Evolutionary conservation across 2,329 filamentous ascomycete genomes (phyloP), one percentile per base, ranked within the genome.

Genomic region (Aspergillus ruber): DNA sequence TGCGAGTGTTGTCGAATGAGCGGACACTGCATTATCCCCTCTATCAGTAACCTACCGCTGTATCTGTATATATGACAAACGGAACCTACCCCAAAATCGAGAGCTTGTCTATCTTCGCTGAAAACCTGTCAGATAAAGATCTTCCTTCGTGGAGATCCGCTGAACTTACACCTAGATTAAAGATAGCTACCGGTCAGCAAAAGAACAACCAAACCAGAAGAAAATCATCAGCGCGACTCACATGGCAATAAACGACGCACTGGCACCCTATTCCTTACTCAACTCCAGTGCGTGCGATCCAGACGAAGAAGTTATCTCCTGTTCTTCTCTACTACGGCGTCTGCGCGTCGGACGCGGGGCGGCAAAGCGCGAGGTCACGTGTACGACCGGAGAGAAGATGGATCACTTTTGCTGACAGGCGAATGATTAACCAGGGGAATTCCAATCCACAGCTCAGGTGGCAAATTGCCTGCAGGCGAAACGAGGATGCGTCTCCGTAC

Each of bases 51-150:
- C 41, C 21, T 46, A 43, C 49, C 38, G 44, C 35, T 17, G 15
- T 27, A 47, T 9, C 25, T 18, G 32, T 39, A 50, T 13, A 23
- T 20, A 44, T 43, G 45, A 32, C 25, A 45, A 7, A 41, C 2
- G 15, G 7, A 42, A 6, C 62, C 54, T 70, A 82, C 79, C 90
- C 91, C 64, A 83, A 74, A 53, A 97, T 93, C 56, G 85, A 87
- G 58, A 96, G 81, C 65, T 90, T 94, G 64, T 95, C 88, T 59
- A 97, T 90, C 67, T 83, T 86, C 56, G 90, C 88, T 88, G 17
- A 39, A 18, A 8, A 36, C 4, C 2, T 3, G 36, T 39, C 36
- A 43, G 25, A 44, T 21, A 15, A 44, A 38, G 29, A 35, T 17
- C 20, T 44, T 20, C 43, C 32, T 7, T 4, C 32, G 6, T 7